Evolutionary conservation across 768 basidiomycete species (phyloP).

Genomic region (Fistulinella prunicolor): DNA sequence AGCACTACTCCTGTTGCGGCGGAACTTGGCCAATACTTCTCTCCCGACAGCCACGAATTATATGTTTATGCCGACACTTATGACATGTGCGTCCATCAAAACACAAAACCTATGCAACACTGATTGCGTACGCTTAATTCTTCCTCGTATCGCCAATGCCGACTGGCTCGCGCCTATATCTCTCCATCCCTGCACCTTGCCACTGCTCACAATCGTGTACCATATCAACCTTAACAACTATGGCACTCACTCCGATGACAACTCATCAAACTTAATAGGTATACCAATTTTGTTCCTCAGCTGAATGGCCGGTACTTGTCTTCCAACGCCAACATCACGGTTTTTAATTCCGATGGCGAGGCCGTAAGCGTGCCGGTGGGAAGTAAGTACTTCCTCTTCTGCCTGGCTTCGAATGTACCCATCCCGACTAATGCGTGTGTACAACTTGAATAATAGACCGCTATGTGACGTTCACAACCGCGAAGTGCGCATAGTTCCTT

Average conservation of each 20-base stretch:
- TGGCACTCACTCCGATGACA: neutral
- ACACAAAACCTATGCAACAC: neutral
- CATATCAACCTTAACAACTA: neutral
- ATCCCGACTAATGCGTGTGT: too few species aligned
- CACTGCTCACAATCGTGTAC: neutral
- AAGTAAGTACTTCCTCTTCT: constrained; percentile 24
- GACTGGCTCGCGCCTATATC: neutral
- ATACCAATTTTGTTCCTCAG: constrained; percentile 63
- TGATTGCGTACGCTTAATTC: constrained; percentile 2
- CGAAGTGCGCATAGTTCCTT: constrained; percentile 46
- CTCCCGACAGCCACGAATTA: constrained; percentile 67
- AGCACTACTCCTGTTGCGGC: neutral
- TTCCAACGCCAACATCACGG: constrained; percentile 84
- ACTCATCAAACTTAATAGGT: constrained; percentile 33
- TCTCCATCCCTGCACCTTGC: neutral
- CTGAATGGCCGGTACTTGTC: constrained; percentile 75
- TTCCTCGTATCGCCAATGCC: neutral
- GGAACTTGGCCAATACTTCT: neutral
- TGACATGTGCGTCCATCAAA: constrained; percentile 50
- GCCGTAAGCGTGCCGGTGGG: constrained; percentile 44
- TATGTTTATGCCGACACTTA: constrained; percentile 65
- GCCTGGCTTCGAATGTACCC: neutral
- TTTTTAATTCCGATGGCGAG: constrained; percentile 41
- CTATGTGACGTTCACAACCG: constrained; percentile 70
- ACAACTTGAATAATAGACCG: constrained; percentile 39